These are phyloP conservation scores for Candida khao-thaluensis DNA, from an alignment of 805 yeast genomes.

Conservation along the genomic window DNA sequence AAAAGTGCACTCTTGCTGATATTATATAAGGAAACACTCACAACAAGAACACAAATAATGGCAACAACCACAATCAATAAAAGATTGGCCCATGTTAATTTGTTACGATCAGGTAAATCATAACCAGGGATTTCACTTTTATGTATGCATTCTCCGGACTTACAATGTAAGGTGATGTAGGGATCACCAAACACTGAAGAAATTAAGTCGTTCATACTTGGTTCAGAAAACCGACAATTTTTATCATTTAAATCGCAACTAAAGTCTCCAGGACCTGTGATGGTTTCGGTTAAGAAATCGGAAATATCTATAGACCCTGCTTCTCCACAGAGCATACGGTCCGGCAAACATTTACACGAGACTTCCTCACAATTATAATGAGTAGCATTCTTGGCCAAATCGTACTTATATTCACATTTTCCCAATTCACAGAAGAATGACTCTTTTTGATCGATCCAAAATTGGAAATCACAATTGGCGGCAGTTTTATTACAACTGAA, in stretches of 20 bases:
- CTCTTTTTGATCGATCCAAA: conserved; percentile 91
- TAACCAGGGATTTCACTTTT: conserved; percentile 92
- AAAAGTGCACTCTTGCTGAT: conserved; percentile 65
- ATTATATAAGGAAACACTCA: conserved; percentile 45
- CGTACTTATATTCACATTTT: conserved; percentile 69
- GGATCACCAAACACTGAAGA: conserved; percentile 94
- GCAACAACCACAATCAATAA: conserved; percentile 46
- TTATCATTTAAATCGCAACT: conserved; percentile 65
- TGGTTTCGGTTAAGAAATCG: conserved; percentile 86
- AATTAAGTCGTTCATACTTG: conserved; percentile 92
- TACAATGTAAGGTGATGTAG: conserved; percentile 74
- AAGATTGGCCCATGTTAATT: conserved; percentile 46
- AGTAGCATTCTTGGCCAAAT: conserved; percentile 61
- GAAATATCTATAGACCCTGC: conserved; percentile 92
- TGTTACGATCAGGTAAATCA: conserved; percentile 56
- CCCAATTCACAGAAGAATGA: conserved; percentile 85
- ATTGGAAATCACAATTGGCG: conserved; percentile 79
- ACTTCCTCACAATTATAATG: conserved; percentile 76
- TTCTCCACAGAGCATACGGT: conserved; percentile 89
- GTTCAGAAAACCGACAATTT: conserved; percentile 83
- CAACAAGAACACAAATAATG: conserved; percentile 40
- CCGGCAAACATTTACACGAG: conserved; percentile 89
- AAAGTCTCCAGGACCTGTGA: conserved; percentile 91
- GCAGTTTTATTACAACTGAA: conserved; percentile 77
- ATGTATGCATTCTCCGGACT: conserved; percentile 89